A percentile compares a stretch with the other conserved stretches of the same genome.
Conservation (phyloP, 345 rosid species). For the Microthlaspi erraticum region DNA sequence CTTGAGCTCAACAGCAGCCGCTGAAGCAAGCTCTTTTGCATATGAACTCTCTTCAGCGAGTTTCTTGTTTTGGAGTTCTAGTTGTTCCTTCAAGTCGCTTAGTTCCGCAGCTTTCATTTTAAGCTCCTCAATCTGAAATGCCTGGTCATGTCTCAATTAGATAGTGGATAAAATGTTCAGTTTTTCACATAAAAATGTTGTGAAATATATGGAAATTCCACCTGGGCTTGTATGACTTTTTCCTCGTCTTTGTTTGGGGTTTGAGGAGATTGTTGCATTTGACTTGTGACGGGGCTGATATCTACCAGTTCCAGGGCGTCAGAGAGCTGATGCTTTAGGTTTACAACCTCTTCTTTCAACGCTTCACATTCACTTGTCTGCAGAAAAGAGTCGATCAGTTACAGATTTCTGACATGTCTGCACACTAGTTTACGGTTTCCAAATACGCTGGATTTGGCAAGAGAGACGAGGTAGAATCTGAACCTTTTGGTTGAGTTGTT, state of each 20-base stretch:
- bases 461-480: constrained; percentile 10
- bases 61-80: constrained; percentile 71
- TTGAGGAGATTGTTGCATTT: constrained; percentile 31
- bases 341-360: constrained; percentile 70
- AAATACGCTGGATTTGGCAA: constrained; percentile 5
- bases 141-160: constrained; percentile 51
- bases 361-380: constrained; percentile 80
- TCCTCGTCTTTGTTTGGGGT: constrained; percentile 25
- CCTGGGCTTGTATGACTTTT: constrained; percentile 37
- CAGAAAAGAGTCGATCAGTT: constrained; percentile 32
- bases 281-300: constrained; percentile 33
- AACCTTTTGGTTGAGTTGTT: constrained; percentile 94
- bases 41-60: constrained; percentile 92
- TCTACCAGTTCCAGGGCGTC: constrained; percentile 60
- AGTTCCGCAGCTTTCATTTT: constrained; percentile 60
- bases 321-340: constrained; percentile 78
- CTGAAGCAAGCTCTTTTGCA: constrained; percentile 95
- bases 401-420: constrained; percentile 21
- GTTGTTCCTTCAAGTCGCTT: constrained; percentile 64
- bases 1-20: constrained; percentile 97
- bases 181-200: constrained; percentile 19
- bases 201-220: constrained; percentile 35
- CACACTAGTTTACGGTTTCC: constrained; percentile 27
- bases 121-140: constrained; percentile 69
- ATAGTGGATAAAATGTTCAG: constrained; percentile 17